Conservation (phyloP, 2,329 filamentous ascomycete genomes). For the Curvularia sp. region DNA sequence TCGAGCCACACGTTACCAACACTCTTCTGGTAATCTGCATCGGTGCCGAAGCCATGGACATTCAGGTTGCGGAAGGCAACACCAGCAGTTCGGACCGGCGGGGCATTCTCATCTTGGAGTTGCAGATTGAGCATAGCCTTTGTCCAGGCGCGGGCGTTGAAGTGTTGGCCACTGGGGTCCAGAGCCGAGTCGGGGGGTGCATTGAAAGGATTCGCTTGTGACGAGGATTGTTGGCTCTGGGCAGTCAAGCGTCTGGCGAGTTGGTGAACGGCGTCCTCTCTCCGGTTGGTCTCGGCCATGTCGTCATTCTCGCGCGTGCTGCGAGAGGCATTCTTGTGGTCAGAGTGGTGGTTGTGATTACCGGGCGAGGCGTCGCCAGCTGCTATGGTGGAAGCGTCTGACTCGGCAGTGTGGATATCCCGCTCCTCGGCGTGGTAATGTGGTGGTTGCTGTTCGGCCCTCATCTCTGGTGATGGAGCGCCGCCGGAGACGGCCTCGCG, state of each 20-base stretch:
- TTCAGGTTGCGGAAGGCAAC: slow-evolving; percentile 57
- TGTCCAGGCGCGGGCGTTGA: slow-evolving; percentile 58
- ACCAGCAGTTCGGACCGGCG: slow-evolving; percentile 55
- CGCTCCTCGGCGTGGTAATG: slow-evolving; percentile 24
- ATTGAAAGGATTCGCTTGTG: slow-evolving; percentile 49
- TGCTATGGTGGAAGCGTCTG: slow-evolving; percentile 46
- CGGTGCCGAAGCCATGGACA: slow-evolving; percentile 58
- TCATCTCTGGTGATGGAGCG: slow-evolving; percentile 29
- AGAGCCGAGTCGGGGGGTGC: slow-evolving; percentile 53
- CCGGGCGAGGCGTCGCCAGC: slow-evolving; percentile 34
- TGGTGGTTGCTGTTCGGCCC: slow-evolving; percentile 21
- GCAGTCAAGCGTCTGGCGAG: slow-evolving; percentile 55
- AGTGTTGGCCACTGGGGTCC: slow-evolving; percentile 57
- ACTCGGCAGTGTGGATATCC: slow-evolving; percentile 32
- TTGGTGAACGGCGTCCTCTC: slow-evolving; percentile 50
- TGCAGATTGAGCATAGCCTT: slow-evolving; percentile 59
- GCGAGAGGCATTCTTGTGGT: slow-evolving; percentile 30
- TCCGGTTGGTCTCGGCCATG: slow-evolving; percentile 31
- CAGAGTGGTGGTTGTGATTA: slow-evolving; percentile 24
- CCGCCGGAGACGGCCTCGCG: slow-evolving; percentile 48
- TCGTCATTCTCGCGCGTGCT: slow-evolving; percentile 34
- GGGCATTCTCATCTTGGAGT: slow-evolving; percentile 52
- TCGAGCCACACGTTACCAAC: slow-evolving; percentile 58
- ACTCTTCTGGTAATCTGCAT: slow-evolving; percentile 61
- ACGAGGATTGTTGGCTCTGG: slow-evolving; percentile 50